Percentiles rank a stretch among this genome's conserved stretches.
Evolutionary conservation across 2,329 filamentous ascomycete species (phyloP).

Genomic region (Nectriaceae sp.): DNA sequence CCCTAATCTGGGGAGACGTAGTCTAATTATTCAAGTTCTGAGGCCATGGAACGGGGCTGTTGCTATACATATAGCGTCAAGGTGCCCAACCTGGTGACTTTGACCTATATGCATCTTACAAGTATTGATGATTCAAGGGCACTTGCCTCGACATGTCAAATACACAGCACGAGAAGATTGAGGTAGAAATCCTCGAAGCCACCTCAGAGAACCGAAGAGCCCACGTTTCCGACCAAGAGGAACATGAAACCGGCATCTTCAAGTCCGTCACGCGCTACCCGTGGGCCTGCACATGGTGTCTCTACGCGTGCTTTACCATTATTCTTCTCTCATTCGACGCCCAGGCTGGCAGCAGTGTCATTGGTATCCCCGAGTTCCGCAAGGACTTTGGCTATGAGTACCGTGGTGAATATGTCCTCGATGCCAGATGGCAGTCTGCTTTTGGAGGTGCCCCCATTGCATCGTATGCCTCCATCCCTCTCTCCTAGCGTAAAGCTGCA

Average conservation of each 20-base stretch:
- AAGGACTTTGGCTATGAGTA: slow-evolving; percentile 2
- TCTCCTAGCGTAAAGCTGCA: not conserved
- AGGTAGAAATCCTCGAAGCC: slow-evolving; percentile 8
- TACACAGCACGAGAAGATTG: not conserved
- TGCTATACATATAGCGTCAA: not conserved
- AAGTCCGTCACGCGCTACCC: slow-evolving; percentile 8
- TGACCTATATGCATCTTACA: not conserved
- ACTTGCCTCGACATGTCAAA: not conserved
- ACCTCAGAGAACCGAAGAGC: slow-evolving; percentile 8
- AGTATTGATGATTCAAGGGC: not conserved
- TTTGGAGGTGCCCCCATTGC: slow-evolving; percentile 7
- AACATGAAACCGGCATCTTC: slow-evolving; percentile 14
- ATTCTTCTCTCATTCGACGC: slow-evolving; percentile 6
- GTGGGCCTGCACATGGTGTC: slow-evolving; percentile 6
- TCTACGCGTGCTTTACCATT: slow-evolving; percentile 3
- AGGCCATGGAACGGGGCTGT: not conserved
- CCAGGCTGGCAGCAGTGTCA: slow-evolving; percentile 3
- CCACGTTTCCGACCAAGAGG: slow-evolving; percentile 14
- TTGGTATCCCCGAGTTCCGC: slow-evolving; percentile 7
- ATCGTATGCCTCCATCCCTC: not conserved
- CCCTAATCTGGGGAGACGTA: not conserved
- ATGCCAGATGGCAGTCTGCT: slow-evolving; percentile 6
- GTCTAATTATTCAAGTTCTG: not conserved
- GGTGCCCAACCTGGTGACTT: not conserved
- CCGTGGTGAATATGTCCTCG: not conserved